These are phyloP conservation scores for Platanus orientalis DNA, from an alignment of 164 flowering plant genomes.

Conservation along the genomic window DNA sequence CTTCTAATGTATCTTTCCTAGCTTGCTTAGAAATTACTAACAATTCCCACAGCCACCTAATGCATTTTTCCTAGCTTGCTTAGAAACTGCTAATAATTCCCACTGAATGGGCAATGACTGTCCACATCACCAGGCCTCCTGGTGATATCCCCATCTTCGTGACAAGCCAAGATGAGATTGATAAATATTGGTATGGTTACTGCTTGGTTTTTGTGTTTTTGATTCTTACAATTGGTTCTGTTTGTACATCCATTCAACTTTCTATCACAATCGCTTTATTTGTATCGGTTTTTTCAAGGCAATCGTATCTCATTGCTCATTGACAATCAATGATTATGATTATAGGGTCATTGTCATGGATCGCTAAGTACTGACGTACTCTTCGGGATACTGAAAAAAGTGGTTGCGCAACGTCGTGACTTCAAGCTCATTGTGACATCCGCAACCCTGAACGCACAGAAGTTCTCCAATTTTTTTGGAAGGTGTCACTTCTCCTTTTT, in stretches of 20 bases:
- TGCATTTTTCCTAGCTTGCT: too few species aligned
- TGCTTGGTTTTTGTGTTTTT: not conserved
- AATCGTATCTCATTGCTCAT: too few species aligned
- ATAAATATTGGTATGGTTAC: constrained; percentile 72
- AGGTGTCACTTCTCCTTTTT: constrained; percentile 45
- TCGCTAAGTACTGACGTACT: constrained; percentile 92
- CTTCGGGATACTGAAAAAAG: constrained; percentile 93
- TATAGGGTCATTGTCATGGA: constrained; percentile 89
- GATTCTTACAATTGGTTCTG: not conserved
- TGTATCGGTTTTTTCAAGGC: not conserved
- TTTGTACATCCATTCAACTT: not conserved
- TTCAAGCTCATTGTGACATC: constrained; percentile 98
- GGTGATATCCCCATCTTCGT: constrained; percentile 96
- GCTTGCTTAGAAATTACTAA: too few species aligned
- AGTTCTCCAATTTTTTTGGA: constrained; percentile 93
- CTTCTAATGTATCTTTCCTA: too few species aligned
- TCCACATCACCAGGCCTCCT: constrained; percentile 86
- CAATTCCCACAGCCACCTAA: too few species aligned
- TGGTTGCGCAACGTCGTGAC: constrained; percentile 92
- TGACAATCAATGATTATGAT: constrained; percentile 1
- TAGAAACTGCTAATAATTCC: too few species aligned
- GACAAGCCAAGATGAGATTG: constrained; percentile 99
- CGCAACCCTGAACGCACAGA: constrained; percentile 93
- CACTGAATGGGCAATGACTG: constrained; percentile 85
- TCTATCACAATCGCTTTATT: not conserved